These are phyloP conservation scores for Penicillium taxi DNA, from an alignment of 495 filamentous ascomycete species.

Conservation along the genomic window DNA sequence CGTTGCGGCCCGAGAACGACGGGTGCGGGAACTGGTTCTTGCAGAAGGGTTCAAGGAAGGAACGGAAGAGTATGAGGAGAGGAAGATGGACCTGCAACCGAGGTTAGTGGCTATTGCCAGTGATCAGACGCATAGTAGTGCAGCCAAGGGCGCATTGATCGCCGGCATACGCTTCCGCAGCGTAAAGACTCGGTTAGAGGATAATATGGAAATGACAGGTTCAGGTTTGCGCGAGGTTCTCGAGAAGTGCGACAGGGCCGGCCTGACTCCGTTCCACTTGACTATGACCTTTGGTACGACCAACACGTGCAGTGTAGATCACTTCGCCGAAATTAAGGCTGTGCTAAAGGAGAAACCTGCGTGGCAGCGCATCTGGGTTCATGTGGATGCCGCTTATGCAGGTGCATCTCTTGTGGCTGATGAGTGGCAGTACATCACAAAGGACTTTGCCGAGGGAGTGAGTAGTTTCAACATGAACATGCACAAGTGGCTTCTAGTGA, in stretches of 20 bases:
- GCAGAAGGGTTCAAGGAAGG: conserved; percentile 44
- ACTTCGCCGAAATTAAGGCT: conserved; percentile 61
- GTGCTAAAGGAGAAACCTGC: conserved; percentile 53
- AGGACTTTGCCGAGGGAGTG: conserved; percentile 52
- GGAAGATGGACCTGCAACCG: conserved; percentile 55
- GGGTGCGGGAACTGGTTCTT: conserved; percentile 49
- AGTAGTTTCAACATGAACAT: conserved; percentile 93
- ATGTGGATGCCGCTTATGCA: conserved; percentile 95
- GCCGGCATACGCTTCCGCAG: conserved; percentile 70
- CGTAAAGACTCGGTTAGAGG: conserved; percentile 51
- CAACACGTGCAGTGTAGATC: conserved; percentile 78
- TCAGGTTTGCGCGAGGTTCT: conserved; percentile 50
- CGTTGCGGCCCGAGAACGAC: conserved; percentile 79
- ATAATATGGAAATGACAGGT: conserved; percentile 66
- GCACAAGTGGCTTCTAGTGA: conserved; percentile 96
- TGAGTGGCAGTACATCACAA: conserved; percentile 65
- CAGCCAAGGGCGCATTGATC: conserved; percentile 81
- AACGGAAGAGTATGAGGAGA: conserved; percentile 42
- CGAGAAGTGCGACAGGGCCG: conserved; percentile 51
- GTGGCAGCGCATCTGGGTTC: conserved; percentile 69
- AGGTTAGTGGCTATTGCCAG: conserved; percentile 76
- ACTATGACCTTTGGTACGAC: conserved; percentile 85
- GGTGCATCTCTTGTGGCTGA: conserved; percentile 74
- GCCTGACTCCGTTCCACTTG: conserved; percentile 77
- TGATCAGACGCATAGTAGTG: conserved; percentile 71